Percentiles rank a stretch among this genome's conserved stretches.
Evolutionary conservation across 768 basidiomycete genomes (phyloP).

Genomic region (Sarcodon sp.): DNA sequence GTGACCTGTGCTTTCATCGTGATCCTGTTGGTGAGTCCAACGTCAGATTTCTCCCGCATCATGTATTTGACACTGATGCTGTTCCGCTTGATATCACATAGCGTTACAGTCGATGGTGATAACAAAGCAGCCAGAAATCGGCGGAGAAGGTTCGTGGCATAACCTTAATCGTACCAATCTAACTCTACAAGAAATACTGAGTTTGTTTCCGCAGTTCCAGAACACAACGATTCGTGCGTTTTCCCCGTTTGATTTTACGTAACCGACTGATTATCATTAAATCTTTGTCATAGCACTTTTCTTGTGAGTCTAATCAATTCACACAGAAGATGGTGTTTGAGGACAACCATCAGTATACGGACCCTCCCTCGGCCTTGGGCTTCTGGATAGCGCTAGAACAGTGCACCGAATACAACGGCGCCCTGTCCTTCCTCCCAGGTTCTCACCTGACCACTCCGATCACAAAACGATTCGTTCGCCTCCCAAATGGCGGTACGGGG

Average conservation of each 20-base stretch:
- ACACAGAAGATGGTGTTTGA: slow-evolving; percentile 3
- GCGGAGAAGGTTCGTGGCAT: slow-evolving; percentile 62
- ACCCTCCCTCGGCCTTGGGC: slow-evolving; percentile 85
- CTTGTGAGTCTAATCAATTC: slow-evolving; percentile 21
- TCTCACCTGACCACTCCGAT: slow-evolving; percentile 71
- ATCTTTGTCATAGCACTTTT: slow-evolving; percentile 40
- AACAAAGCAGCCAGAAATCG: slow-evolving; percentile 87
- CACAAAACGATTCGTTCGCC: slow-evolving; percentile 76
- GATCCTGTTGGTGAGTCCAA: slow-evolving; percentile 63
- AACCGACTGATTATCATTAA: neutral
- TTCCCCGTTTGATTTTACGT: neutral
- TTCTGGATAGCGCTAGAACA: slow-evolving; percentile 95
- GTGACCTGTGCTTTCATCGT: slow-evolving; percentile 69
- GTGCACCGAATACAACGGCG: slow-evolving; percentile 75
- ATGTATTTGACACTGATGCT: neutral
- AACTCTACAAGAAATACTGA: neutral
- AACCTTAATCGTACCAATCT: no score
- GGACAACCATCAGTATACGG: slow-evolving; percentile 54
- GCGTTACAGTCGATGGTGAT: slow-evolving; percentile 94
- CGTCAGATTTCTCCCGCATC: neutral
- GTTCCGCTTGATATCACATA: slow-evolving; percentile 11
- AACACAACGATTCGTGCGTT: slow-evolving; percentile 88
- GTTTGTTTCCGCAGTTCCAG: slow-evolving; percentile 41
- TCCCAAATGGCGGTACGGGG: slow-evolving; percentile 67
- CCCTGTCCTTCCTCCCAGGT: slow-evolving; percentile 81